phyloP scores from a whole-genome alignment of 2,329 filamentous ascomycete genomes.

The Curvularia spicifera region DNA sequence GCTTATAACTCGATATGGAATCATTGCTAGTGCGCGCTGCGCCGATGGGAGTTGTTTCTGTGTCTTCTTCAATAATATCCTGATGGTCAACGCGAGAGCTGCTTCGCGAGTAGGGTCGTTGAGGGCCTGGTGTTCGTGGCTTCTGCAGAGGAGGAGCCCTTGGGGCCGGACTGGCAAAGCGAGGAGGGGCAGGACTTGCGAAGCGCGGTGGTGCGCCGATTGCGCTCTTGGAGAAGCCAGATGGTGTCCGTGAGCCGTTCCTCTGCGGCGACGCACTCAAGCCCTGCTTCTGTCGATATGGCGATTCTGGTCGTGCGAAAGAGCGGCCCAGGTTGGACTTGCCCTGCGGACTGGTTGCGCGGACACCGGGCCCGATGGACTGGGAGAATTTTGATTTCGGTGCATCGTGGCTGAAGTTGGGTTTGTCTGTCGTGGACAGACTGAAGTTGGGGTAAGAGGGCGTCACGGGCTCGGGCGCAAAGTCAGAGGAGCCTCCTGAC shows the following conservation, averaged over 20 bases:
- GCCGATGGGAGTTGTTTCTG: conserved; percentile 57
- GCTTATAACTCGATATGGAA: conserved; percentile 58
- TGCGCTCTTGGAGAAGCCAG: conserved; percentile 60
- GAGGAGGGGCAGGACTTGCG: conserved; percentile 65
- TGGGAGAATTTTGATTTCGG: conserved; percentile 88
- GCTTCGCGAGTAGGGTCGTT: conserved; percentile 56
- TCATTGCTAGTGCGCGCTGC: conserved; percentile 59
- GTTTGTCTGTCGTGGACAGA: conserved; percentile 61
- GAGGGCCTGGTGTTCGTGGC: conserved; percentile 50
- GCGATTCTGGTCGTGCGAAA: conserved; percentile 86
- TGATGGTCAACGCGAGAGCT: conserved; percentile 56
- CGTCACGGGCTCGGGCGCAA: conserved; percentile 73
- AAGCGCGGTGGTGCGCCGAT: conserved; percentile 63
- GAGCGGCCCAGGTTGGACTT: conserved; percentile 72
- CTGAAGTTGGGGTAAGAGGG: conserved; percentile 63
- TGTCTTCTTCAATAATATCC: conserved; percentile 50
- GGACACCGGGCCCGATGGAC: conserved; percentile 75
- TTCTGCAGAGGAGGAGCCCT: conserved; percentile 63
- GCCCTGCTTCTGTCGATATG: conserved; percentile 66
- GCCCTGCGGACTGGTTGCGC: conserved; percentile 73
- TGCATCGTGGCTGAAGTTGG: conserved; percentile 53
- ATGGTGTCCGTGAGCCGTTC: conserved; percentile 61
- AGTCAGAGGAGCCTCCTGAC: conserved; percentile 61
- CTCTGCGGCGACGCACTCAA: conserved; percentile 58
- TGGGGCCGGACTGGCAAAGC: conserved; percentile 66